phyloP scores from a whole-genome alignment of 768 basidiomycete species.

The Phanerochaete carnosa region DNA sequence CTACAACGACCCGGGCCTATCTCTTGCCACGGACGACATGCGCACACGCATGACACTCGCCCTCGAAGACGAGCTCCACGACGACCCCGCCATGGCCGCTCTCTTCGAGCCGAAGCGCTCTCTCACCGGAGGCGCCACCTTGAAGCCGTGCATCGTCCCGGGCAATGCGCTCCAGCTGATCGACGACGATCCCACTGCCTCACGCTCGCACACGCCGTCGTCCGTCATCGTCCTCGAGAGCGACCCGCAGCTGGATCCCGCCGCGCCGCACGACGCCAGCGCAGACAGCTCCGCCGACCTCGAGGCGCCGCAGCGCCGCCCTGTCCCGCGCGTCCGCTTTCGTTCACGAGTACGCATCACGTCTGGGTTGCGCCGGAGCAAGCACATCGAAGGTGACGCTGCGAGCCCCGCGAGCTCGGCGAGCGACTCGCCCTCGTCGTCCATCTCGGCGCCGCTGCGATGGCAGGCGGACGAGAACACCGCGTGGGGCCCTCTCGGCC shows the following conservation, averaged over 20 bases:
- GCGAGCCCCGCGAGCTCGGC: conserved; percentile 42
- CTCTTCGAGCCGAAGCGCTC: conserved; percentile 22
- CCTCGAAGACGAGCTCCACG: conserved; percentile 15
- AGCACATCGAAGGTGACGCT: conserved; percentile 26
- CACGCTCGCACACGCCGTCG: conserved; percentile 22
- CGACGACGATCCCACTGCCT: conserved; percentile 27
- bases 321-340: conserved; percentile 51
- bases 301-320: conserved; percentile 1
- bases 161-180: conserved; percentile 33
- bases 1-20: conserved; percentile 3
- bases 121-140: conserved; percentile 21
- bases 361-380: conserved; percentile 56
- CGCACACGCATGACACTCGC: conserved; percentile 15
- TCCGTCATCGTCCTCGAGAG: conserved; percentile 21
- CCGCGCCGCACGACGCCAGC: not conserved
- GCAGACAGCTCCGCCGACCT: conserved; percentile 8
- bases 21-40: conserved; percentile 8
- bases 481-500: conserved; percentile 59
- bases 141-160: conserved; percentile 29
- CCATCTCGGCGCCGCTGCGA: conserved; percentile 77
- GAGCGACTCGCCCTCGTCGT: conserved; percentile 71
- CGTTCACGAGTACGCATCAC: conserved; percentile 76
- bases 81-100: conserved; percentile 13
- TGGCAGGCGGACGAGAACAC: conserved; percentile 46
- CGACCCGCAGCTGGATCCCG: not conserved